Conservation (phyloP, 2,329 filamentous ascomycete species). For the Xenosphaeropsis pyriputrescens region DNA sequence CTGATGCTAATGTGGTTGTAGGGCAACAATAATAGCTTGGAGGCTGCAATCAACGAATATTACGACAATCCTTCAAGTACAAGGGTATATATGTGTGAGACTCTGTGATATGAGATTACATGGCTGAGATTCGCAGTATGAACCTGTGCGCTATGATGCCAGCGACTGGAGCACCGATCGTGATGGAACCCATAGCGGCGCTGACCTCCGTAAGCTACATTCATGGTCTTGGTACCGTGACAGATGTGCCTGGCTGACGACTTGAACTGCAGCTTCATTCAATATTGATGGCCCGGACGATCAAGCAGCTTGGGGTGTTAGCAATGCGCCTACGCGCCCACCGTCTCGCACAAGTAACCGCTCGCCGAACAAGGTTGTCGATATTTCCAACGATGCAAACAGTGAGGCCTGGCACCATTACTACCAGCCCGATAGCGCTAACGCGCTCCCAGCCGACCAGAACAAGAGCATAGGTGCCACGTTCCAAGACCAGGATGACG, state of each 20-base stretch:
- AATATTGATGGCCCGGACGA: conserved; percentile 38
- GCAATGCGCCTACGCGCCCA: conserved; percentile 32
- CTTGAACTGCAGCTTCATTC: conserved; percentile 26
- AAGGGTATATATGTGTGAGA: conserved; percentile 5
- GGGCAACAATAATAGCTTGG: conserved; percentile 29
- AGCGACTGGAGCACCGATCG: conserved; percentile 24
- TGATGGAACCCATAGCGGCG: conserved; percentile 29
- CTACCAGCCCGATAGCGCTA: conserved; percentile 14
- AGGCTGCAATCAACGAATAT: conserved; percentile 34
- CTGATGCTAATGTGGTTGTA: conserved; percentile 6
- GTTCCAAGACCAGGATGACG: conserved; percentile 26
- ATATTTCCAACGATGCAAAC: conserved; percentile 7
- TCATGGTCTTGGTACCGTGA: neutral
- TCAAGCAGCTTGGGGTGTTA: conserved; percentile 25
- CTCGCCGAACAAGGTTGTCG: conserved; percentile 33
- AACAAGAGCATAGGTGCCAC: conserved; percentile 18
- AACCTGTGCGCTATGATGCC: neutral
- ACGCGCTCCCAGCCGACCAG: conserved; percentile 19
- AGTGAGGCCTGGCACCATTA: conserved; percentile 9
- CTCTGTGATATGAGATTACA: neutral
- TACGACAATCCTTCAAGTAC: conserved; percentile 27
- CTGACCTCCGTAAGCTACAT: conserved; percentile 27
- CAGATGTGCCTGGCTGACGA: conserved; percentile 2
- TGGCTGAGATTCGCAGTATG: conserved; percentile 3
- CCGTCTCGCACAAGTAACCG: conserved; percentile 40